Evolutionary conservation across 108 stramenopile species (phyloP), one percentile per base, ranked within the genome.

Genomic region (Cyclotella kingstonii): DNA sequence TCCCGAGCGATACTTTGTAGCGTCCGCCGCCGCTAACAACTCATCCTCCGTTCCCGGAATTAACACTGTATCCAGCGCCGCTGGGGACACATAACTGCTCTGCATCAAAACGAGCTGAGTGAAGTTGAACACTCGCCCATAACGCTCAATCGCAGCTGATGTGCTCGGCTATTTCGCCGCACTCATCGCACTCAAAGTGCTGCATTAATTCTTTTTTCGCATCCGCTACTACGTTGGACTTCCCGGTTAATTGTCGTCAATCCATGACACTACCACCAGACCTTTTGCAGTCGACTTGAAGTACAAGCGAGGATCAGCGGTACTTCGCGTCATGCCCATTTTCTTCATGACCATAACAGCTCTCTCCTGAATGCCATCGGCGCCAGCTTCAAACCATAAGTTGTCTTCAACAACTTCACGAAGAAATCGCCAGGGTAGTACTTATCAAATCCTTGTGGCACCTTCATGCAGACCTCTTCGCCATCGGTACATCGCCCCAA

Each of bases 161-260:
- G n/a, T n/a, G n/a, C n/a, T n/a, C n/a, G n/a, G n/a, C n/a, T n/a
- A n/a, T n/a, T n/a, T n/a, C n/a, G n/a, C n/a, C n/a, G n/a, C n/a
- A n/a, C n/a, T n/a, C n/a, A n/a, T n/a, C n/a, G n/a, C n/a, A n/a
- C n/a, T n/a, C n/a, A n/a, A n/a, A n/a, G n/a, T n/a, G n/a, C n/a
- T n/a, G n/a, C n/a, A n/a, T n/a, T n/a, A n/a, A n/a, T n/a, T n/a
- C n/a, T n/a, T n/a, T n/a, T n/a, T n/a, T n/a, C n/a, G n/a, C n/a
- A n/a, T n/a, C n/a, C n/a, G n/a, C n/a, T n/a, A n/a, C n/a, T n/a
- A n/a, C n/a, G n/a, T n/a, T n/a, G n/a, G n/a, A n/a, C n/a, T n/a
- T n/a, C n/a, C n/a, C n/a, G n/a, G n/a, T 57, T 70, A n/a, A 42
- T 78, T 77, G 57, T 82, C 81, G 0, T 76, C 54, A 63, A 63